These are phyloP conservation scores for Candida multigemmis DNA, from an alignment of 805 yeast species.

Conservation along the genomic window DNA sequence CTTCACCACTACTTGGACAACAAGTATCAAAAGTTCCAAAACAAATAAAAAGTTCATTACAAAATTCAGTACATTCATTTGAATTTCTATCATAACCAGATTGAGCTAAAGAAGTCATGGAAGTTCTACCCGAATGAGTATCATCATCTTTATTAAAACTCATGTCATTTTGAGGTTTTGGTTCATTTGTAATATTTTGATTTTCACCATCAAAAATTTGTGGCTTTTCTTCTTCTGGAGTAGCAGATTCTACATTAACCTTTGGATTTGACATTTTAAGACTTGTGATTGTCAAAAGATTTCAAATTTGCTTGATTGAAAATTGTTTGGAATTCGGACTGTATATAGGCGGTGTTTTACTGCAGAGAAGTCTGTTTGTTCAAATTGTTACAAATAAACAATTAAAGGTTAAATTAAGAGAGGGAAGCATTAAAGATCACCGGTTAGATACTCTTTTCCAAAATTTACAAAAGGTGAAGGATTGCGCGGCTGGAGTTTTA, in stretches of 20 bases:
- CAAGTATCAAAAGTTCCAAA: conserved; percentile 31
- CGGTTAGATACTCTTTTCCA: too few relatives aligned
- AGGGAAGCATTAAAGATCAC: too few relatives aligned
- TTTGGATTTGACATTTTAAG: neutral
- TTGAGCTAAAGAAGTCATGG: conserved; percentile 14
- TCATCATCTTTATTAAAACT: conserved; percentile 3
- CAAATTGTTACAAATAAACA: too few relatives aligned
- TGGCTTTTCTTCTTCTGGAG: neutral
- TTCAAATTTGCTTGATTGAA: too few relatives aligned
- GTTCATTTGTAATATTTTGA: conserved; percentile 7
- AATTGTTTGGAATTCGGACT: too few relatives aligned
- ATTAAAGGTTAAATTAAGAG: too few relatives aligned
- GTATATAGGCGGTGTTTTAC: too few relatives aligned
- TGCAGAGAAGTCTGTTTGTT: too few relatives aligned
- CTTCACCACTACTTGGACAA: conserved; percentile 34
- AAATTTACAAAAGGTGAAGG: too few relatives aligned
- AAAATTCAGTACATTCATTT: conserved; percentile 34
- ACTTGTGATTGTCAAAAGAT: neutral
- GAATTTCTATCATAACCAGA: conserved; percentile 29
- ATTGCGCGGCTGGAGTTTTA: too few relatives aligned
- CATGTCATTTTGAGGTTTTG: conserved; percentile 8
- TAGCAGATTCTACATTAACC: neutral
- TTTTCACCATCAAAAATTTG: conserved; percentile 1
- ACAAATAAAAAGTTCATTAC: conserved; percentile 25
- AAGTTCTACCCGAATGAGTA: conserved; percentile 7